Percentiles rank a stretch among this genome's conserved stretches.
phyloP scores from a whole-genome alignment of 73 alveolate genomes.

The Paramecium octaurelia region DNA sequence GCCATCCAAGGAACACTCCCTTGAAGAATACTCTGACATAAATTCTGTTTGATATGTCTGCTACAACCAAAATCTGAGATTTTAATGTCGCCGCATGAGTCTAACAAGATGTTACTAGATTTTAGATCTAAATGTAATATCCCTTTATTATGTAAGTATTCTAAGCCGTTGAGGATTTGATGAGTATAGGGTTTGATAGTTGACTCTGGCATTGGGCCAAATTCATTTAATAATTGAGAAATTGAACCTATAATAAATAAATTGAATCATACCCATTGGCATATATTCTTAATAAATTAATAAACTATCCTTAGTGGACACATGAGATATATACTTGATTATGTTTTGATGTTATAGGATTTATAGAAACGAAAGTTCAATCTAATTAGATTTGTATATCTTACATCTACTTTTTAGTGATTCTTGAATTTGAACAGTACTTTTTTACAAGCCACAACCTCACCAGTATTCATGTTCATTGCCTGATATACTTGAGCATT shows the following conservation, averaged over 20 bases:
- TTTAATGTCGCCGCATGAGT: slow-evolving; percentile 11
- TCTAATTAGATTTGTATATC: neutral
- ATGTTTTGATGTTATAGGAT: neutral
- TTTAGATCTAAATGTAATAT: slow-evolving; percentile 51
- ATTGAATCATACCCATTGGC: neutral
- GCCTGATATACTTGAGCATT: slow-evolving; percentile 1
- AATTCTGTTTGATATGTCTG: neutral
- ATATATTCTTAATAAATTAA: slow-evolving; percentile 4
- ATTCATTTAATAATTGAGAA: neutral
- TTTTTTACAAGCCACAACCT: slow-evolving; percentile 15
- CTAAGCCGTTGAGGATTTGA: neutral
- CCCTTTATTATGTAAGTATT: slow-evolving; percentile 20
- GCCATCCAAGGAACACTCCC: slow-evolving; percentile 43
- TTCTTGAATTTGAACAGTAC: slow-evolving; percentile 5
- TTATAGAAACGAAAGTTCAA: neutral
- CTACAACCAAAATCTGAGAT: slow-evolving; percentile 52
- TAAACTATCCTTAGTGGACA: neutral
- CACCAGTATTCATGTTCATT: slow-evolving; percentile 11
- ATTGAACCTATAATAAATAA: neutral
- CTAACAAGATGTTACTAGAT: slow-evolving; percentile 37
- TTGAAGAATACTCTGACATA: neutral
- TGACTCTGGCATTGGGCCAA: slow-evolving; percentile 24
- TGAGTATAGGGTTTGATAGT: neutral
- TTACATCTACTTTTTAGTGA: slow-evolving; percentile 23
- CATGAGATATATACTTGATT: neutral